Base-by-base conservation (phyloP, 768 basidiomycete species). In the Russula virescens region DNA sequence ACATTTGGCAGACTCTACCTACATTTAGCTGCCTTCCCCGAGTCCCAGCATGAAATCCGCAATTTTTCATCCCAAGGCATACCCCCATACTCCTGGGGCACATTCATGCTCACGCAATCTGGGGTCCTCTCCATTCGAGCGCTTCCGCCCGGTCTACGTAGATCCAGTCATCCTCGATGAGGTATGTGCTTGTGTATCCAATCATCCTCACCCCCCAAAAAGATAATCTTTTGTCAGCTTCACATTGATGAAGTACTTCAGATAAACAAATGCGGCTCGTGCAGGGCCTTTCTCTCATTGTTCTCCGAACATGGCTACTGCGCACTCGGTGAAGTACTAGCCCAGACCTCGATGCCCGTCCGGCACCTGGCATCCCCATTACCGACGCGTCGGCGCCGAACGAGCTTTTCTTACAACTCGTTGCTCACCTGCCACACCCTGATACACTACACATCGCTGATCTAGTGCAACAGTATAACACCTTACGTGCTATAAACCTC, bases 391-490 rank as follows among this genome's bases (percentile, higher is more conserved):
- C 58, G 5, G 68, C 72, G 1, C 73, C 78, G 1, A 69, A 74
- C 0, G 71, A 74, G 55, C 71, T 86, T 55, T 71, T 87, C 25
- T 63, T 73, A 4, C 79, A 81, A 54, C 74, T 87, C 4, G 76
- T 81, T 14, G 61, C 66, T 47, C 75, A 81, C 6, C 74, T 85
- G 8, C 77, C 79, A 0, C 55, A 74, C 34, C 72, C 87, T 51
- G 83, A 87, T 69, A 83, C 84, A 1, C 70, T 87, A 34, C 84
- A 86, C 68, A 72, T 86, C 31, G 83, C 87, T 9, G 76, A 83
- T 48, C 73, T 86, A 21, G 74, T 80, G 66, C 75, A 80, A 2
- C 76, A 78, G n/a, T 80, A 80, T 56, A 77, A 75, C 3, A 72
- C 77, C 48, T 83, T 78, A 66, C 68, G 83, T 74, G 46, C 21